A percentile compares a stretch with the other conserved stretches of the same genome.
Conservation (phyloP, 805 yeast genomes). For the Cyberlindnera japonica region DNA sequence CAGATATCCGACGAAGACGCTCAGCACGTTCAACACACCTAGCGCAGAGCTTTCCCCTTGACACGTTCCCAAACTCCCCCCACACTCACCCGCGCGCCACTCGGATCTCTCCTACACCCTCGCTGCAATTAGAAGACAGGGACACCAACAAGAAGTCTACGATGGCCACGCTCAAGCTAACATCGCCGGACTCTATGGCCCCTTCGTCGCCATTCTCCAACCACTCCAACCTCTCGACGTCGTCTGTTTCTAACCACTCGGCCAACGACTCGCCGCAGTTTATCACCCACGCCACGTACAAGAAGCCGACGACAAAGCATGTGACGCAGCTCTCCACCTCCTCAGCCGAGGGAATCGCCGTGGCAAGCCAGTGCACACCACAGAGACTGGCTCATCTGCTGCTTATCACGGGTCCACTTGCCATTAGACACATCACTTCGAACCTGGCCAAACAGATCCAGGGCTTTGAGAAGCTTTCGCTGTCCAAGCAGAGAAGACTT, state of each 20-base stretch:
- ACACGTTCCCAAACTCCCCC: background rate
- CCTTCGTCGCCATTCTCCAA: conserved; percentile 29
- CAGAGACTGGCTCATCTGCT: conserved; percentile 67
- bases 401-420: conserved; percentile 76
- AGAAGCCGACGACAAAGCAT: conserved; percentile 27
- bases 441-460: conserved; percentile 72
- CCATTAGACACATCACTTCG: conserved; percentile 84
- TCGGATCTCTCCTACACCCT: too few relatives aligned
- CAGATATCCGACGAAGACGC: too few relatives aligned
- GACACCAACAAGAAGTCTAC: background rate
- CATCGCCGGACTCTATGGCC: conserved; percentile 25
- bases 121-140: too few relatives aligned
- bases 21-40: too few relatives aligned
- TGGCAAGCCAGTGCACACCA: conserved; percentile 82
- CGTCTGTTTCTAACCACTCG: conserved; percentile 14
- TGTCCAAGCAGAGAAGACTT: conserved; percentile 84
- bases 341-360: conserved; percentile 83
- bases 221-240: conserved; percentile 15
- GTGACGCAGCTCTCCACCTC: conserved; percentile 57
- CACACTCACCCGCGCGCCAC: conserved; percentile 1
- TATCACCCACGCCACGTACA: conserved; percentile 26
- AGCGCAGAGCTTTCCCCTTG: background rate
- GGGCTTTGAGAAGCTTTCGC: conserved; percentile 73
- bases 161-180: conserved; percentile 10
- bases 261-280: conserved; percentile 24